Percentiles rank a stretch among this genome's conserved stretches.
Conservation (phyloP, 306 rosid species). For the Parietaria judaica region DNA sequence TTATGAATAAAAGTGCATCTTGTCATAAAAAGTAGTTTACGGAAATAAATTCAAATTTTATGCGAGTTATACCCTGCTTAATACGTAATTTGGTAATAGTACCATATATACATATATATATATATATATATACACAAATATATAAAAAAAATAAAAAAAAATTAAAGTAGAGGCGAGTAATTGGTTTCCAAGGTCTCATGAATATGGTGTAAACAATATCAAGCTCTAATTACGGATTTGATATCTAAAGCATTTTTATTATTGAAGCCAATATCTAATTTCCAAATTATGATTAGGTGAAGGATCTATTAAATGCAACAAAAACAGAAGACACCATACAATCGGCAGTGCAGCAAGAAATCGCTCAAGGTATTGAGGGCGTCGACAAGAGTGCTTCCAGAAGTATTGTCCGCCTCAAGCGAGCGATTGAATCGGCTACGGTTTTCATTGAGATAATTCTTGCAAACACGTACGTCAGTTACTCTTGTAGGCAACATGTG, state of each 20-base stretch:
- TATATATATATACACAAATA: too few relatives aligned
- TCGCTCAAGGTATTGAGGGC: neutral
- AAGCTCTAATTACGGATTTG: neutral
- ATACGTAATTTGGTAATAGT: too few relatives aligned
- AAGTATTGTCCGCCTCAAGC: neutral
- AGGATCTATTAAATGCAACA: neutral
- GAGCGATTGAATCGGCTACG: neutral
- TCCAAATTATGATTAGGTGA: slow-evolving; percentile 1
- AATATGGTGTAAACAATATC: too few relatives aligned
- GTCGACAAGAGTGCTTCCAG: neutral
- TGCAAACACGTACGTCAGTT: neutral
- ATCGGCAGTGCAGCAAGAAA: neutral
- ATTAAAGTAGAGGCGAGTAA: too few relatives aligned
- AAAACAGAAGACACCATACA: neutral
- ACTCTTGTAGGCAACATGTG: too few relatives aligned
- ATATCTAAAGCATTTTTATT: neutral
- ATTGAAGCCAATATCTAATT: neutral
- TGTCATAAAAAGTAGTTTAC: too few relatives aligned
- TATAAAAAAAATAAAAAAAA: too few relatives aligned
- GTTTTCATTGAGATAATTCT: neutral
- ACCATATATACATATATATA: too few relatives aligned
- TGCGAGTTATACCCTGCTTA: too few relatives aligned
- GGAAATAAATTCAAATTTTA: too few relatives aligned
- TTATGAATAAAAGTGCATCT: too few relatives aligned
- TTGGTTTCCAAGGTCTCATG: too few relatives aligned